A percentile compares a stretch with the other conserved stretches of the same genome.
Evolutionary conservation across 2,329 filamentous ascomycete genomes (phyloP).

Genomic region (Clarireedia paspali): DNA sequence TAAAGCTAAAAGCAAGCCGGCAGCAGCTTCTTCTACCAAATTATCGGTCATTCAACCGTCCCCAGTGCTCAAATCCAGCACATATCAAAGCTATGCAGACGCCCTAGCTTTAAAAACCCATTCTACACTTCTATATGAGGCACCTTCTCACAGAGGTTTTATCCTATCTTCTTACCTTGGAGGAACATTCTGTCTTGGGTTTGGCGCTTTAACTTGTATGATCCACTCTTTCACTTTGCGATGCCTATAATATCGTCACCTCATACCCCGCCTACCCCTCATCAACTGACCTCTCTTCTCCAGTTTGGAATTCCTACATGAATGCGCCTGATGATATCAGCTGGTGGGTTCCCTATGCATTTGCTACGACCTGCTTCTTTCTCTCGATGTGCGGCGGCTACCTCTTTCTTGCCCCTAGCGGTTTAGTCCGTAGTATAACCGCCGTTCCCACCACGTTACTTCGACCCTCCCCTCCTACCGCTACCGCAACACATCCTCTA

Average conservation of each 20-base stretch:
- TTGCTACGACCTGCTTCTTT: slow-evolving; percentile 48
- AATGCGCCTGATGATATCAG: slow-evolving; percentile 44
- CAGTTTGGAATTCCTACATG: slow-evolving; percentile 37
- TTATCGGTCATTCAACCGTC: not conserved
- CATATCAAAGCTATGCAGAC: slow-evolving; percentile 42
- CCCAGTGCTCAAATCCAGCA: slow-evolving; percentile 6
- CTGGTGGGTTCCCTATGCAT: slow-evolving; percentile 50
- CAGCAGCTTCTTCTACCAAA: not conserved
- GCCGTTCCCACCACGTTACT: slow-evolving; percentile 21
- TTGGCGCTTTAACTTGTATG: slow-evolving; percentile 41
- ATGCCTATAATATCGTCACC: not conserved
- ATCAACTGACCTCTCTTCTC: not conserved
- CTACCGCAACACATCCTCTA: slow-evolving; percentile 24
- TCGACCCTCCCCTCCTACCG: not conserved
- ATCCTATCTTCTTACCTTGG: slow-evolving; percentile 51
- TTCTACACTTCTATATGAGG: slow-evolving; percentile 55
- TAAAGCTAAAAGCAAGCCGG: slow-evolving; percentile 2
- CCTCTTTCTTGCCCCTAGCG: slow-evolving; percentile 49
- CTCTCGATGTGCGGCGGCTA: slow-evolving; percentile 54
- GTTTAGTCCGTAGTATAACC: slow-evolving; percentile 42
- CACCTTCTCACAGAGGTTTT: slow-evolving; percentile 56
- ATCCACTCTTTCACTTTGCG: not conserved
- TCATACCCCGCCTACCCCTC: not conserved
- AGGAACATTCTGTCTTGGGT: slow-evolving; percentile 44
- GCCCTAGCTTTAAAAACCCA: slow-evolving; percentile 45